Evolutionary conservation across 352 stramenopile species (phyloP), one percentile per base, ranked within the genome.

Genomic region (Pythium aphanidermatum): DNA sequence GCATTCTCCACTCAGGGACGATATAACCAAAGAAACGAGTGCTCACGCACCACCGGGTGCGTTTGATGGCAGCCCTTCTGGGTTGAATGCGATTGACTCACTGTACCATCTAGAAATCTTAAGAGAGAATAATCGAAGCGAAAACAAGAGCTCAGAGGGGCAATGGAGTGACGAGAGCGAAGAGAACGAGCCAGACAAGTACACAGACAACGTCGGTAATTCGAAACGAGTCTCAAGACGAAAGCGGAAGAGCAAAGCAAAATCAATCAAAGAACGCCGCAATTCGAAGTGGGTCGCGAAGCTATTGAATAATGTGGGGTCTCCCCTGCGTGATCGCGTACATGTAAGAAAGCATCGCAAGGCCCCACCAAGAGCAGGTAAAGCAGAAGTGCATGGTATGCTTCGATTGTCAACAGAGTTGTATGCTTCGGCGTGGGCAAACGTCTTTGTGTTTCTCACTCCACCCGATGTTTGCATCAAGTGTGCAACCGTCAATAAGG

Each of bases 361-460:
- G 26, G 5, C 13, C 54, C 7, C 19, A 26, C 2, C 31, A 27
- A 19, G 17, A 33, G 26, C 13, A 7, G 24, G 16, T 26, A 3
- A 31, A 34, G 25, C 12, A 4, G 20, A 13, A 5, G 24, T 44
- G 50, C 50, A 65, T 12, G 60, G 25, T 5, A 35, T 52, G 28
- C 34, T 58, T 0, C 36, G 50, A 3, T 21, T 41, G 23, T n/a
- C 24, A 9, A 36, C 17, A n/a, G 25, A 32, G 3, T 30, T 54
- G 7, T 53, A 65, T 30, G 30, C 58, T 9, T 25, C 33, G 19
- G 40, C 80, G 2, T 21, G 72, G 27, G 67, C 54, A 26, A 28
- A 34, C 11, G 50, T 85, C 33, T 50, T 85, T 16, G 45, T 46
- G 6, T 85, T 76, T 38, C 42, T 85, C 12, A 46, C 51, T 5